These are phyloP conservation scores for Cryptomeria japonica DNA, from an alignment of 75 land plant species.

Conservation along the genomic window DNA sequence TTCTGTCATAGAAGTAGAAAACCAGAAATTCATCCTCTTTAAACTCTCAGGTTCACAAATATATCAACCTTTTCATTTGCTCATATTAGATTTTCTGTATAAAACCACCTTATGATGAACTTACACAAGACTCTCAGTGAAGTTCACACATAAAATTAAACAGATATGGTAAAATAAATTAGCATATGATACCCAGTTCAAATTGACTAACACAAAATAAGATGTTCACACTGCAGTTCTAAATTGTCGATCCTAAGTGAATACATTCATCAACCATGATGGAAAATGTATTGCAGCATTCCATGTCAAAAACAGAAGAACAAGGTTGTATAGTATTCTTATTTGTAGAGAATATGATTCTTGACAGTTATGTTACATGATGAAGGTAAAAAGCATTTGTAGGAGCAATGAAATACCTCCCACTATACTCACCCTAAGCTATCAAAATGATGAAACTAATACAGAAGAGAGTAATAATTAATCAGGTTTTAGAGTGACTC, in stretches of 20 bases:
- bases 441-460: not conserved
- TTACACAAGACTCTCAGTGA: not conserved
- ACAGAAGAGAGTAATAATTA: not conserved
- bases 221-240: not conserved
- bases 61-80: not conserved
- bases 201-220: not conserved
- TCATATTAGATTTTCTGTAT: not conserved
- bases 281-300: not conserved
- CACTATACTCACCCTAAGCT: not conserved
- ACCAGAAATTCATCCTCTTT: not conserved
- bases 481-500: not conserved
- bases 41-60: not conserved
- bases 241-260: too few relatives aligned
- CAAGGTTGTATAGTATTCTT: not conserved
- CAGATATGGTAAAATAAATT: not conserved
- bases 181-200: not conserved
- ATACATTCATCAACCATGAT: not conserved
- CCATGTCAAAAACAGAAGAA: not conserved
- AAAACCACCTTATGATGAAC: not conserved
- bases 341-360: not conserved
- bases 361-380: not conserved
- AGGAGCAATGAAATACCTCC: not conserved
- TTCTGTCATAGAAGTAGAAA: conserved; percentile 17
- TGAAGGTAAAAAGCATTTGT: not conserved
- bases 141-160: not conserved